Base-by-base conservation (phyloP, 352 stramenopile genomes). In the Phytophthora podocarpi region DNA sequence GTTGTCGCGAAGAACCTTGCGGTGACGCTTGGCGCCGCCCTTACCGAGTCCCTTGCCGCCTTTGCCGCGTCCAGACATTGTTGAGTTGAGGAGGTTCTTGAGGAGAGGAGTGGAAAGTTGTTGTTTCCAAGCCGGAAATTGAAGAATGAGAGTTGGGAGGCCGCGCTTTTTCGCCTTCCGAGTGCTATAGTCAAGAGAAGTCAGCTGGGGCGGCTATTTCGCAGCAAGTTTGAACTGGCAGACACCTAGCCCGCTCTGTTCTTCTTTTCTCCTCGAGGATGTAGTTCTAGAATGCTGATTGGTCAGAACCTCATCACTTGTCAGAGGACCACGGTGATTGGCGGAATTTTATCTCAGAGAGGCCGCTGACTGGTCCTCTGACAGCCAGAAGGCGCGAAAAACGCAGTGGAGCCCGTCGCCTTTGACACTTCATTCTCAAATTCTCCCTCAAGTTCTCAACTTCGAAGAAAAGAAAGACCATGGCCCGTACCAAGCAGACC, bases 401-500 rank as follows among this genome's bases (percentile, higher is more conserved):
- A n/a, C n/a, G n/a, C n/a, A n/a, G n/a, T n/a, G n/a, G n/a, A n/a
- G n/a, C n/a, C n/a, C n/a, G n/a, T n/a, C n/a, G n/a, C n/a, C n/a
- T n/a, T n/a, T n/a, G n/a, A n/a, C n/a, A n/a, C n/a, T 62, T 13
- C 16, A 10, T 7, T 7, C 2, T 8, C 1, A 4, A 9, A 8
- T 42, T 41, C 53, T 28, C 40, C 35, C 9, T 18, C 5, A 45
- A 70, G 32, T 57, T 43, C 59, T 67, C 59, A 62, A 51, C 50
- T 45, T 56, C 50, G 39, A 67, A 62, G 35, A 56, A 59, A 59
- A 56, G 45, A 63, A 66, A 49, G 45, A 47, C 55, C 61, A 97
- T 98, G 91, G 95, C 96, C 70, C 91, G 95, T 89, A 98, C 95
- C 64, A 98, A 98, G 81, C 94, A 98, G 78, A 98, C 95, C 74